Base-by-base conservation (phyloP, 805 yeast species). In the Candida verbasci region DNA sequence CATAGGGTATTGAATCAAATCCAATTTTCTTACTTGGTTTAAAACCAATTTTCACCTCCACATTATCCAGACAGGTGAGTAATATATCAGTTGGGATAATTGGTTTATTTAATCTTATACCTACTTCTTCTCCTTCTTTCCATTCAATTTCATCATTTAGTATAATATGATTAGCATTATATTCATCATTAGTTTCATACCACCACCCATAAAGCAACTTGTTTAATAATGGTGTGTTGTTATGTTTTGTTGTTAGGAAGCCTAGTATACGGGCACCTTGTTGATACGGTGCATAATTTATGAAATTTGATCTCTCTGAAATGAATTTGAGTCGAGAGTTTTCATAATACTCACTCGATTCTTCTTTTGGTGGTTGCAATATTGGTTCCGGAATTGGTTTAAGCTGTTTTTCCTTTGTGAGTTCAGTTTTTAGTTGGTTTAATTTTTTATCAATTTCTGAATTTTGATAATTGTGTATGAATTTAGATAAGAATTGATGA, bases 261-360 rank as follows among this genome's bases (percentile, higher is more conserved):
- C 73, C 72, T 12, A 67, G 46, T 4, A 66, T 62, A 34, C 71
- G 46, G 0, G 70, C 43, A 2, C 70, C 71, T 3, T 59, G 46
- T 11, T 46, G 53, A 42, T 60, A 66, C 35, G 62, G 67, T 6
- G 72, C 72, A 41, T 60, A 67, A 40, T 67, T 65, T 16, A 59
- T 48, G 25, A 8, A 14, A 12, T 16, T 16, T 6, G 28, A 25
- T 12, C 5, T 8, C 4, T 6, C 9, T 6, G 28, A 25, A 4
- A 25, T 11, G 12, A 25, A 25, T 25, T 25, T 25, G 8, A 25
- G 12, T 15, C 8, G 9, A 6, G 28, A 25, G 6, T 25, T 11
- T 8, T 25, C 16, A 25, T 25, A 25, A 12, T 12, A n/a, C 5
- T 7, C 8, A 14, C 12, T 17, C 12, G 16, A 12, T 25, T 9